Percentiles rank a stretch among this genome's conserved stretches.
Evolutionary conservation across 2,329 filamentous ascomycete species (phyloP).

Genomic region (Xylariaceae sp.): DNA sequence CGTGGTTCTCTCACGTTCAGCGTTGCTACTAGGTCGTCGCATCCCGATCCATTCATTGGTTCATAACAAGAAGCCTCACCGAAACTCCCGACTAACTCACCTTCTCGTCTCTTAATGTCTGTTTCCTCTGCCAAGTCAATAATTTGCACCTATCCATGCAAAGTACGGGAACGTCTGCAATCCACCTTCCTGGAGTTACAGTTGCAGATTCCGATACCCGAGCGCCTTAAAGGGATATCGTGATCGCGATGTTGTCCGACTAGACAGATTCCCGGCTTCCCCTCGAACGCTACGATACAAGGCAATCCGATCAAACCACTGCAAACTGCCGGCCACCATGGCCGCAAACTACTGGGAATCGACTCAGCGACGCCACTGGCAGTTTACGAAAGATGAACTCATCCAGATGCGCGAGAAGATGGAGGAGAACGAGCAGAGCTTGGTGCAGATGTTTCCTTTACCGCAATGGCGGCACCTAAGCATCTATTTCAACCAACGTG

Average conservation of each 20-base stretch:
- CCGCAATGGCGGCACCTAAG: conserved; percentile 76
- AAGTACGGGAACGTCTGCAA: background rate
- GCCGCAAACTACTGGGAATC: conserved; percentile 97
- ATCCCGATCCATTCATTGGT: background rate
- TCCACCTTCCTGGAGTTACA: conserved; percentile 19
- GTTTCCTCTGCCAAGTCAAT: background rate
- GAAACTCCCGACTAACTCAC: background rate
- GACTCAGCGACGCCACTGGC: conserved; percentile 85
- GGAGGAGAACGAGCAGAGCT: conserved; percentile 66
- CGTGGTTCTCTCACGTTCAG: too few species aligned
- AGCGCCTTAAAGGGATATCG: conserved; percentile 1
- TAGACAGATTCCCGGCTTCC: background rate
- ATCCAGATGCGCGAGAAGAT: conserved; percentile 68
- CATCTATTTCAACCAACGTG: conserved; percentile 90
- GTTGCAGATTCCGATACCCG: conserved; percentile 2
- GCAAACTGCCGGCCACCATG: conserved; percentile 47
- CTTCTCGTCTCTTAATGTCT: background rate
- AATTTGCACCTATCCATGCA: background rate
- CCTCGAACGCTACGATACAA: background rate
- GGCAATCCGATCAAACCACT: background rate
- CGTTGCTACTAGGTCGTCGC: too few species aligned
- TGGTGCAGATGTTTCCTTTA: conserved; percentile 74
- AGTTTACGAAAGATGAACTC: conserved; percentile 78
- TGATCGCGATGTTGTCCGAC: conserved; percentile 6
- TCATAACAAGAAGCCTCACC: background rate